These are phyloP conservation scores for Suillus americanus DNA, from an alignment of 768 basidiomycete species.

Conservation along the genomic window DNA sequence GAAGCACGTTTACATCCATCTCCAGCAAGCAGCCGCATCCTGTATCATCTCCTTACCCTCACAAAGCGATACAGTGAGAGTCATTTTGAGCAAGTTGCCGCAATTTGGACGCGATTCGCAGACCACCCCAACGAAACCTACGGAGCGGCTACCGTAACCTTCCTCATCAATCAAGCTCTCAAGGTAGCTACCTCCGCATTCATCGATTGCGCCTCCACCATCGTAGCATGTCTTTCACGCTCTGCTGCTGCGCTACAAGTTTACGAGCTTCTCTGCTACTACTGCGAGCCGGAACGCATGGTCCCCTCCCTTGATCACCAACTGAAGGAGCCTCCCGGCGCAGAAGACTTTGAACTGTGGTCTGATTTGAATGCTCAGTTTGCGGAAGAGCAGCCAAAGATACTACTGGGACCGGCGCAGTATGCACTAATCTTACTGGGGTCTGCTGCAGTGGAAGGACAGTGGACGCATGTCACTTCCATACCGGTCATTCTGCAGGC, in stretches of 20 bases:
- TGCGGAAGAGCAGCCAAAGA: conserved; percentile 61
- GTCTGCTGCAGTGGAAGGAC: conserved; percentile 72
- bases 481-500: conserved; percentile 78
- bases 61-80: conserved; percentile 71
- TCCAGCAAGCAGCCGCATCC: conserved; percentile 55
- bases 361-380: conserved; percentile 78
- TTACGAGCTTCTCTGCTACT: conserved; percentile 80
- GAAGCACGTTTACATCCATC: conserved; percentile 29
- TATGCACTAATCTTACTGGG: conserved; percentile 85
- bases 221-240: conserved; percentile 82
- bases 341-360: conserved; percentile 74
- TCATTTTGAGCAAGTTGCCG: conserved; percentile 77
- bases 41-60: conserved; percentile 83
- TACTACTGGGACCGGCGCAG: conserved; percentile 79
- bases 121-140: conserved; percentile 70
- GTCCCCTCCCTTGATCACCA: conserved; percentile 75
- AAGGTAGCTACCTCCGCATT: conserved; percentile 80
- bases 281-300: conserved; percentile 86
- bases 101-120: conserved; percentile 78
- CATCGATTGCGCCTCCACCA: conserved; percentile 74
- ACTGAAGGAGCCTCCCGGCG: conserved; percentile 53
- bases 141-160: conserved; percentile 76
- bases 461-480: conserved; percentile 70
- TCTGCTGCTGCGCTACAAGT: conserved; percentile 69
- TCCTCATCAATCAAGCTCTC: conserved; percentile 84